Evolutionary conservation across 192 early-diverging fungal genomes (phyloP), one percentile per base, ranked within the genome.

Genomic region (Coemansia sp.): DNA sequence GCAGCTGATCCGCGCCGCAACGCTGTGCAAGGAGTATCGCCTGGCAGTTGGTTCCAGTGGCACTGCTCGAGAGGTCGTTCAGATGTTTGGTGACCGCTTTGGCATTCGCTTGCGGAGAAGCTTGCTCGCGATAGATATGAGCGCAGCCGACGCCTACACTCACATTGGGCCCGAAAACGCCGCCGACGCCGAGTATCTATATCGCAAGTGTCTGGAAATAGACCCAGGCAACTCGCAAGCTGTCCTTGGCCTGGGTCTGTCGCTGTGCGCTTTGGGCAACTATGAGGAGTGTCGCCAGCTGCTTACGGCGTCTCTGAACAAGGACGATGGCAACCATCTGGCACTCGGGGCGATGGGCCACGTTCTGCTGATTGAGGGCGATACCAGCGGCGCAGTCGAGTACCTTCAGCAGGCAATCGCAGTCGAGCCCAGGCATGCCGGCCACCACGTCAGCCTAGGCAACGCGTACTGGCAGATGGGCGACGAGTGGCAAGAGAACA

Each of bases 381-480:
- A 92, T 37, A 73, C 72, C 51, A 66, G 77, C 8, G 67, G 84
- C 31, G 91, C 94, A 0, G 63, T 86, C 8, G 70, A 82, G 14
- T 79, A 73, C 19, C 73, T 92, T 27, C 64, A 73, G 22, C 73
- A 86, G 19, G 87, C 89, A 2, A 74, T 89, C 24, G 79, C 82
- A 2, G 72, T 85, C 15, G 76, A 76, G 0, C 80, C 83, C 2
- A 56, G 76, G 32, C 45, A 82, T 9, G 88, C 89, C 7, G 43
- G 80, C 35, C 85, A 90, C 65, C 73, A 85, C 32, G 92, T 87
- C 51, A 78, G 91, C 2, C 57, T 94, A 4, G 95, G 93, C 4
- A 73, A 86, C 22, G 84, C 89, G 1, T 92, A 91, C 65, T 98
- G 94, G 91, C 86, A 72, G 12, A 79, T 90, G 78, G 91, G 86